Percentiles rank a stretch among this genome's conserved stretches.
Conservation (phyloP, 805 yeast species). For the Metschnikowia lachancei region DNA sequence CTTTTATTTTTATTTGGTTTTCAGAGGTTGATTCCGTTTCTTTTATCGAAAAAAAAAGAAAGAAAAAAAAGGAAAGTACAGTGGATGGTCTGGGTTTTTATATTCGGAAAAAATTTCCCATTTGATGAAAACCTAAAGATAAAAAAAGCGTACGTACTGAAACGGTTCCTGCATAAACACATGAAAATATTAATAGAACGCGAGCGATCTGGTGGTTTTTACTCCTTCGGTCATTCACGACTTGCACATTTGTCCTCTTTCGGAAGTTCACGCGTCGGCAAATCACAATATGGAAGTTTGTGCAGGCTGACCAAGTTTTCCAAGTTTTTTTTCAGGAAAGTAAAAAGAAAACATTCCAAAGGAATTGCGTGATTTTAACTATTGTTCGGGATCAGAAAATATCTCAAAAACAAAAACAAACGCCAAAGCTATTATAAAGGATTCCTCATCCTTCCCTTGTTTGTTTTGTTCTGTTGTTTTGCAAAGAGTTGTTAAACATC, state of each 20-base stretch:
- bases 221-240: neutral
- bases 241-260: neutral
- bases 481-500: no score
- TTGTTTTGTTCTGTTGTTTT: no score
- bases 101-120: neutral
- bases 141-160: neutral
- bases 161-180: neutral
- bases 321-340: neutral
- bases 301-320: neutral
- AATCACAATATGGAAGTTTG: neutral
- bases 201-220: neutral
- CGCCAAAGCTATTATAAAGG: no score
- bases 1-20: no score
- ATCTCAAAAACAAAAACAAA: no score
- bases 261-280: constrained; percentile 1
- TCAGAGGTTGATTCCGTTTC: neutral
- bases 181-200: neutral
- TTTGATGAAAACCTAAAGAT: neutral
- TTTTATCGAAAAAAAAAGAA: neutral
- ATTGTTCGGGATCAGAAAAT: no score
- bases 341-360: neutral
- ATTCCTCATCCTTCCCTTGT: no score
- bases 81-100: neutral
- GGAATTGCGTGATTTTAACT: neutral
- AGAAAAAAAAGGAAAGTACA: neutral